These are phyloP conservation scores for Blastocrithidia nonstop DNA, from an alignment of 208 protist genomes.

Conservation along the genomic window DNA sequence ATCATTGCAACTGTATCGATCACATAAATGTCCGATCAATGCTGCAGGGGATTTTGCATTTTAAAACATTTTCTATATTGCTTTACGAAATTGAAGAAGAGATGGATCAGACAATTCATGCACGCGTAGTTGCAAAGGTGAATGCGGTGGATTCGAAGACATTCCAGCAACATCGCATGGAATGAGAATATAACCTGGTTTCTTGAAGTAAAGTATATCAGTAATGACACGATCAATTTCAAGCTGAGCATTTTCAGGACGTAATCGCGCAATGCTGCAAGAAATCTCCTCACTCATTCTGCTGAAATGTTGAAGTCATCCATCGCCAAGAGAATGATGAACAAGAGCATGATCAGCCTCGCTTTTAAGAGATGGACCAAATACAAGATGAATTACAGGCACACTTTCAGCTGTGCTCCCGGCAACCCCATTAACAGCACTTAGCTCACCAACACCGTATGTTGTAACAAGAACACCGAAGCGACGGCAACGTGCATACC, in stretches of 20 bases:
- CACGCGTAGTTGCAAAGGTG: slow-evolving; percentile 3
- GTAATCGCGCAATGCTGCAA: slow-evolving; percentile 4
- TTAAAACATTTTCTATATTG: slow-evolving; percentile 13
- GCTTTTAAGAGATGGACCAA: slow-evolving; percentile 10
- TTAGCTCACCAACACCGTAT: slow-evolving; percentile 36
- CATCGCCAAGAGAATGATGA: slow-evolving; percentile 23
- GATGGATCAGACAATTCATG: slow-evolving; percentile 1
- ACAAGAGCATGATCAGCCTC: slow-evolving; percentile 8
- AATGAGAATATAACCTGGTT: slow-evolving; percentile 19
- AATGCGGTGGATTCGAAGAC: not conserved
- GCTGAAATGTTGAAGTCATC: slow-evolving; percentile 14
- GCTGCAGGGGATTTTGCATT: slow-evolving; percentile 5
- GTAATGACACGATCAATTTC: slow-evolving; percentile 22
- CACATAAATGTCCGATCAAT: slow-evolving; percentile 20
- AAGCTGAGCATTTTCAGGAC: slow-evolving; percentile 5
- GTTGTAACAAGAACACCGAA: slow-evolving; percentile 27
- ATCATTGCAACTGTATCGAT: slow-evolving; percentile 15
- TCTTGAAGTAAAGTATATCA: slow-evolving; percentile 7
- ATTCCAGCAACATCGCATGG: slow-evolving; percentile 11
- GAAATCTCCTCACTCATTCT: slow-evolving; percentile 12
- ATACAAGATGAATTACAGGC: slow-evolving; percentile 24
- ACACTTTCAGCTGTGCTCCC: slow-evolving; percentile 12
- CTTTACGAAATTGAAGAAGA: slow-evolving; percentile 9
- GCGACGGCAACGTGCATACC: slow-evolving; percentile 23
- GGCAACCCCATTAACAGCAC: slow-evolving; percentile 23